phyloP scores from a whole-genome alignment of 2,329 filamentous ascomycete species.

The Ophiostoma pallidulum region DNA sequence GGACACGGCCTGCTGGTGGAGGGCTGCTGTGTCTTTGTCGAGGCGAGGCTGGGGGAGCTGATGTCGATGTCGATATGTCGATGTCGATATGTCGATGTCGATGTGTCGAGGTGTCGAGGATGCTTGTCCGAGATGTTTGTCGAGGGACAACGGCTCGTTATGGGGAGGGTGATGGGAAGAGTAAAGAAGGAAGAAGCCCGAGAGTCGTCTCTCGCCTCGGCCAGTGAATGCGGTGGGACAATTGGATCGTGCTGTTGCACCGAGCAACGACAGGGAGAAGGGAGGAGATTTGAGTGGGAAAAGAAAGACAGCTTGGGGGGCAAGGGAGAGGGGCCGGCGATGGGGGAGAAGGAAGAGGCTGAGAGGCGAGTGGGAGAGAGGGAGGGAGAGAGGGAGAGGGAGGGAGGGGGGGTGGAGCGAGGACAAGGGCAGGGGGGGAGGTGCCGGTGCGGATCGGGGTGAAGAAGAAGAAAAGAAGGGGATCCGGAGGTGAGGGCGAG shows the following conservation, averaged over 20 bases:
- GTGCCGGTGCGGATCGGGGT: too few species aligned
- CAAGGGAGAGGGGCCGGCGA: neutral
- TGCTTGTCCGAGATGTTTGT: too few species aligned
- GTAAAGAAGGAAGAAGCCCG: constrained; percentile 1
- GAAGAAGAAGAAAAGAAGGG: constrained; percentile 1
- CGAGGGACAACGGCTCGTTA: too few species aligned
- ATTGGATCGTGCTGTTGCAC: constrained; percentile 13
- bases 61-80: neutral
- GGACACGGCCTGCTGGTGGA: neutral
- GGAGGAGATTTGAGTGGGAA: neutral
- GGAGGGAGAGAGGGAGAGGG: neutral
- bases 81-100: neutral
- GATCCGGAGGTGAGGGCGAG: neutral
- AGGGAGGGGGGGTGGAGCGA: neutral
- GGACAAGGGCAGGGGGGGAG: neutral
- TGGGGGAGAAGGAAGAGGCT: neutral
- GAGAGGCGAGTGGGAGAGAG: constrained; percentile 1
- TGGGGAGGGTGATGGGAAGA: neutral
- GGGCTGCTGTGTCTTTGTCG: neutral
- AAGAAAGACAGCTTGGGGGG: neutral
- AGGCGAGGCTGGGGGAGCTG: neutral
- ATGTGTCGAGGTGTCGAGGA: neutral
- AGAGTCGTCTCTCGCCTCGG: too few species aligned
- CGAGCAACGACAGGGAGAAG: constrained; percentile 12
- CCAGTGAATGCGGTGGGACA: too few species aligned